Evolutionary conservation across 148 eudicot genomes (phyloP).

Genomic region (Chenopodium berlandieri): DNA sequence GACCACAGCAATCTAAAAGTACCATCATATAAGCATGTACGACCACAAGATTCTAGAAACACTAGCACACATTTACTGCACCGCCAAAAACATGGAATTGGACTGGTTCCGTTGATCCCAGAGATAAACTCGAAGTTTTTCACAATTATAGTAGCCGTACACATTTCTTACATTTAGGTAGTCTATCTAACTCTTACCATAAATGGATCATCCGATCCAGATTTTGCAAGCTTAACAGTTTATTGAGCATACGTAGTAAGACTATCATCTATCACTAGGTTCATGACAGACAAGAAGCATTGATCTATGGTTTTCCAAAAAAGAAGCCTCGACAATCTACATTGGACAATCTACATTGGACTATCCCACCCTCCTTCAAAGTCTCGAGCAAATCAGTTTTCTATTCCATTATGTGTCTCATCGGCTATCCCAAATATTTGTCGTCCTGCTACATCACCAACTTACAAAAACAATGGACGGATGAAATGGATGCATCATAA

Average conservation of each 20-base stretch:
- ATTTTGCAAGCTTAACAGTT: too few relatives aligned
- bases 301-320: neutral
- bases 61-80: neutral
- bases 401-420: neutral
- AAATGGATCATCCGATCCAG: too few relatives aligned
- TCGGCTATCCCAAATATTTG: neutral
- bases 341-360: neutral
- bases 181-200: too few relatives aligned
- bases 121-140: too few relatives aligned
- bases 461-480: neutral
- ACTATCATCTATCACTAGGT: neutral
- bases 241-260: neutral
- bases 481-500: neutral
- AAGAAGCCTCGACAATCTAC: neutral
- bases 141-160: too few relatives aligned
- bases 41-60: neutral
- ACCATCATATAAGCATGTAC: too few relatives aligned
- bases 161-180: too few relatives aligned
- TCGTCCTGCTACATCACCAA: neutral
- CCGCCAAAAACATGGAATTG: neutral
- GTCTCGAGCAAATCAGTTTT: neutral
- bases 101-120: neutral
- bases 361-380: neutral
- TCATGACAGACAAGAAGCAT: neutral
- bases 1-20: too few relatives aligned